Base-by-base conservation (phyloP, 2,329 filamentous ascomycete species). In the Xylaria sp. region DNA sequence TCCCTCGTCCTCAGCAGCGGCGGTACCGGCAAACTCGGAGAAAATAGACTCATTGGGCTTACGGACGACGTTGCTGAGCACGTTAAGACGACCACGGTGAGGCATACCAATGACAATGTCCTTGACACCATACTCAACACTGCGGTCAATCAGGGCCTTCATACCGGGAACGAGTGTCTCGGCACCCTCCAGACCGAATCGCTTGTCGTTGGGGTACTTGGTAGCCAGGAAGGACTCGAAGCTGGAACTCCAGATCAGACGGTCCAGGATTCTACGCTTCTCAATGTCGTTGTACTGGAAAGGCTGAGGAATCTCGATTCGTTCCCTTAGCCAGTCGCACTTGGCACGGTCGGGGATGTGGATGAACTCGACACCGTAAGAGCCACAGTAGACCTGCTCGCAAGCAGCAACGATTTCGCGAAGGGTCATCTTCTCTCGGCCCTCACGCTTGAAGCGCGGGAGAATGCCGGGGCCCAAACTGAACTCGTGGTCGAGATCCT, bases 1-100 rank as follows among this genome's bases (percentile, higher is more conserved):
- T 61, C 94, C 94, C 79, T 99, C 93, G 68, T 97, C 94, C 68
- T 90, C 89, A 58, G 91, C 90, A 72, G 91, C 91, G 19, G 89
- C 80, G 52, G 89, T 91, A 69, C 94, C 94, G 64, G 91, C 90
- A 72, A 99, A 99, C 76, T 99, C 94, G 74, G 90, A 96, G 82
- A 99, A 99, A 77, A 99, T 99, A 66, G 94, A 97, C 80, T 97
- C 94, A 77, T 99, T 99, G 70, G 94, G 93, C 80, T 99, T 99
- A 73, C 94, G 89, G 69, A 99, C 94, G 72, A 99, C 94, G 79
- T 99, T 99, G 80, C 90, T 95, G 64, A 99, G 86, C 56, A 99
- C 92, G 73, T 99, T 99, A 65, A 99, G 86, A 81, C 94, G 91
- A 72, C 94, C 94, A 85, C 94, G 92, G 77, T 99, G 94, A 67